Evolutionary conservation across 23 red algal species (phyloP), one percentile per base, ranked within the genome.

Genomic region (Gracilaria gracilis): DNA sequence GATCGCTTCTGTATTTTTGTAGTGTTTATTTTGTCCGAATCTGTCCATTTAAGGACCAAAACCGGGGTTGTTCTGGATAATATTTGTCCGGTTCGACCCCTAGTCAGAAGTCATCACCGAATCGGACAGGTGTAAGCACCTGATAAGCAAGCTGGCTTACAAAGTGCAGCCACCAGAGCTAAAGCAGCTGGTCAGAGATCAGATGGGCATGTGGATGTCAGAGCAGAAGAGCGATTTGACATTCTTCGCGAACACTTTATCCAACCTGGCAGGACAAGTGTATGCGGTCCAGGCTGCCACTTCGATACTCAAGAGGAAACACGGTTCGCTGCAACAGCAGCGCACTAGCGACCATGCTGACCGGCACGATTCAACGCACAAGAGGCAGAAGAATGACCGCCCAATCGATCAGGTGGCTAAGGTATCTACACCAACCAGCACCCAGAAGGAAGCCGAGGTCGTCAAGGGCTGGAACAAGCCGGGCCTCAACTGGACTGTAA

Each of bases 161-260:
- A 50, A 79, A 9, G 38, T 79, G 46, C 6, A 51, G 23, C 75
- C 51, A 4, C 75, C 75, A 9, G 75, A 79, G 42, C 75, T 79
- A 15, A 79, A 79, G 39, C 75, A 79, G 23, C 75, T 79, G 1
- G 17, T 79, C 12, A 51, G 39, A 51, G 75, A 79, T 51, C 75
- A 79, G 75, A 79, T 79, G 40, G 75, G 75, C 3, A 79, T 79
- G 75, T 79, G 75, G 75, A 79, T 38, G 8, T 4, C 75, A 2
- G 75, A 47, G 16, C 75, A 79, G 75, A 79, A 79, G 25, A 32
- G 28, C 13, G 23, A 79, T 50, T 20, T 79, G 38, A 79, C 39
- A 15, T 79, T 79, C 4, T 79, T 51, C 42, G 75, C 75, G 9
- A 51, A 79, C 20, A 79, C 13, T 15, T 20, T 79, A 32, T 4